Base-by-base conservation (phyloP, 2,329 filamentous ascomycete genomes). In the Penicillium hesseltinei region DNA sequence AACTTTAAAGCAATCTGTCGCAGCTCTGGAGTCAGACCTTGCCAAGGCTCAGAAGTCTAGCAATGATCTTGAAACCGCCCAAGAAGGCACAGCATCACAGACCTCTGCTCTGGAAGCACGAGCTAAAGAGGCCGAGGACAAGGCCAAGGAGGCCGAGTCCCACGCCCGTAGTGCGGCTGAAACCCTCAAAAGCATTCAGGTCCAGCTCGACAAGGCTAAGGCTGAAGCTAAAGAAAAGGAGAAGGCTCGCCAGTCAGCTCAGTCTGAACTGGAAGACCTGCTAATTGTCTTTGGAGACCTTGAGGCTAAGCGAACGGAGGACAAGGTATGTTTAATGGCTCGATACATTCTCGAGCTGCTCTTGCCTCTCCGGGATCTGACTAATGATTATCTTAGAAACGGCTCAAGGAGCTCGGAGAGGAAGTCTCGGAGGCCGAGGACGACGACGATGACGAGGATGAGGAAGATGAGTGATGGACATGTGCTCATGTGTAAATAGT, bases 251-350 rank as follows among this genome's bases (percentile, higher is more conserved):
- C 81, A 85, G 59, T 76, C 82, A 1, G 81, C 82, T 5, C 90
- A 93, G 70, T 81, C 84, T 3, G 90, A 94, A 72, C 79, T 93
- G 45, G 90, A 94, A 64, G 90, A 94, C 71, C 79, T 93, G 53
- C 77, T 94, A 36, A 89, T 93, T 77, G 87, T 94, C 5, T 91
- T 92, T 73, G 86, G 85, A 15, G 90, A 94, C 69, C 70, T 92
- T 19, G 90, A 94, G 73, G 88, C 91, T 53, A 93, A 92, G 76
- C 80, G 86, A 48, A 81, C 82, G 42, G 85, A 84, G 65, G 91
- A 93, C 70, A 93, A 90, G 82, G 88, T 89, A 75, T 63, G 81
- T 71, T 56, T 54, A n/a, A 38, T 17, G 23, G 31, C 31, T 31
- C 39, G 39, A n/a, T 39, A 23, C 17, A 19, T n/a, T 35, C 13